Evolutionary conservation across 768 basidiomycete species (phyloP).

Genomic region (Suillus luteus): DNA sequence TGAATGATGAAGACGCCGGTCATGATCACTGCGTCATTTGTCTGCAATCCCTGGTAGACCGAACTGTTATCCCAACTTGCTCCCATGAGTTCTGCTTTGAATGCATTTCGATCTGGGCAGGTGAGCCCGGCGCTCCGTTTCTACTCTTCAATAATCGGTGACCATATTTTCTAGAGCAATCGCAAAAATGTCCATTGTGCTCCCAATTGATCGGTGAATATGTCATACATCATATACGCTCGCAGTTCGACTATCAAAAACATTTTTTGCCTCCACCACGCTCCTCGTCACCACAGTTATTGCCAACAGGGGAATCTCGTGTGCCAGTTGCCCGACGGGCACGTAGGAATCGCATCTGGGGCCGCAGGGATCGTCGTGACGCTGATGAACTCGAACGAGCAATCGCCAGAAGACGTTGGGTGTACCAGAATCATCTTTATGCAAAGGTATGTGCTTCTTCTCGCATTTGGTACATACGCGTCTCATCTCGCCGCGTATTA

Average conservation of each 20-base stretch:
- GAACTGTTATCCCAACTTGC: slow-evolving; percentile 81
- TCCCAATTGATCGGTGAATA: slow-evolving; percentile 67
- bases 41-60: slow-evolving; percentile 72
- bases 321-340: slow-evolving; percentile 32
- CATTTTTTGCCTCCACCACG: slow-evolving; percentile 71
- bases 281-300: slow-evolving; percentile 43
- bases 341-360: slow-evolving; percentile 55
- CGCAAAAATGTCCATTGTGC: slow-evolving; percentile 77
- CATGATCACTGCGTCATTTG: slow-evolving; percentile 83
- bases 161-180: slow-evolving; percentile 55
- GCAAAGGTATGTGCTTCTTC: slow-evolving; percentile 64
- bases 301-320: slow-evolving; percentile 32
- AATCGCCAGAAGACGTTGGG: slow-evolving; percentile 71
- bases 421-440: slow-evolving; percentile 79
- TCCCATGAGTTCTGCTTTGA: slow-evolving; percentile 95
- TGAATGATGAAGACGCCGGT: slow-evolving; percentile 1
- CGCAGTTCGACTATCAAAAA: slow-evolving; percentile 80
- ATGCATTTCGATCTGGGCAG: slow-evolving; percentile 85
- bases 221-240: slow-evolving; percentile 78
- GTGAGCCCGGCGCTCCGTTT: slow-evolving; percentile 38
- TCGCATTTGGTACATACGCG: not conserved
- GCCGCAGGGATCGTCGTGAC: slow-evolving; percentile 52
- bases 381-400: slow-evolving; percentile 75
- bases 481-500: slow-evolving; percentile 33
- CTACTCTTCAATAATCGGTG: not conserved